A percentile compares a stretch with the other conserved stretches of the same genome.
Conservation (phyloP, 2,329 filamentous ascomycete genomes). For the Colletotrichum tropicale region DNA sequence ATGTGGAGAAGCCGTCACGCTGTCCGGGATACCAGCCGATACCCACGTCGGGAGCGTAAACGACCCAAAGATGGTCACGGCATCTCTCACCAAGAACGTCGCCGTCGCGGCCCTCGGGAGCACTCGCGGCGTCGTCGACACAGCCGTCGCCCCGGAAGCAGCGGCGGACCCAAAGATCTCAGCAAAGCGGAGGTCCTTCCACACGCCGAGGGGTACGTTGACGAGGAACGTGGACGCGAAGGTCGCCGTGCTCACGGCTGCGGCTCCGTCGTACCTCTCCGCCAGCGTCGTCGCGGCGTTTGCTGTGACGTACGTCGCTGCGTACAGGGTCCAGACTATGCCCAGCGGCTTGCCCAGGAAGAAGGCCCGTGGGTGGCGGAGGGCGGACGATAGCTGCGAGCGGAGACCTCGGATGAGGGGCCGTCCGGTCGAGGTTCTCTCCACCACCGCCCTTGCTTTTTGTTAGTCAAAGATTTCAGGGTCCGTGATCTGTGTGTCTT, state of each 20-base stretch:
- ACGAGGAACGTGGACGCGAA: constrained; percentile 29
- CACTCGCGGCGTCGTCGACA: constrained; percentile 4
- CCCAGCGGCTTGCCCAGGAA: constrained; percentile 27
- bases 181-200: constrained; percentile 34
- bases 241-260: constrained; percentile 25
- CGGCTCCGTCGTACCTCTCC: constrained; percentile 24
- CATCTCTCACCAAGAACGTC: constrained; percentile 31
- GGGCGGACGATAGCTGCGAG: background rate
- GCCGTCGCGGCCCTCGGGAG: constrained; percentile 27
- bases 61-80: constrained; percentile 34
- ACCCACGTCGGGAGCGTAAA: constrained; percentile 32
- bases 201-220: constrained; percentile 34
- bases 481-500: background rate
- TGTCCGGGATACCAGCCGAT: constrained; percentile 28
- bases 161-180: constrained; percentile 28
- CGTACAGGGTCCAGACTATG: constrained; percentile 33
- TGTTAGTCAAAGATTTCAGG: background rate
- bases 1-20: constrained; percentile 24
- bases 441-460: constrained; percentile 19
- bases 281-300: constrained; percentile 30
- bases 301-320: constrained; percentile 30
- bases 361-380: constrained; percentile 27
- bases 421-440: constrained; percentile 13
- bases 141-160: background rate
- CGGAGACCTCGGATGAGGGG: constrained; percentile 17